Base-by-base conservation (phyloP, 257 asterid genomes). In the Coffea eugenioides region DNA sequence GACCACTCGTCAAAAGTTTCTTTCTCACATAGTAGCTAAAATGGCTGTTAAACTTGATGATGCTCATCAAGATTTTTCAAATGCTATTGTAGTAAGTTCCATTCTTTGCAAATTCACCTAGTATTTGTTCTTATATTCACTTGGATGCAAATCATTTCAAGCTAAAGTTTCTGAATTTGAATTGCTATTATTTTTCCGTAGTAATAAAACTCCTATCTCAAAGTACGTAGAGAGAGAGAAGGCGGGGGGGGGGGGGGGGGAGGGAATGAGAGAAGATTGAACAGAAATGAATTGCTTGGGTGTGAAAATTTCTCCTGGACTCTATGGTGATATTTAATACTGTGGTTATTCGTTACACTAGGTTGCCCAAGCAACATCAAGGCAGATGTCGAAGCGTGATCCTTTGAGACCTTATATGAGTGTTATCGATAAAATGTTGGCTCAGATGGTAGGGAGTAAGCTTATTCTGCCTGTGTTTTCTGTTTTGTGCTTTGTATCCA, bases 351-450 rank as follows among this genome's bases (percentile, higher is more conserved):
- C 51, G 54, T 43, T 83, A 75, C 75, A 54, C 77, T 76, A 91
- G 97, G 94, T 92, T 85, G 88, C 97, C 82, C 94, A 92, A 88
- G 94, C 91, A 73, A 92, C 94, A 46, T 91, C 94, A 71, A 92
- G 90, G 82, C 97, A 92, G 87, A 92, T 92, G 92, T 88, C 97
- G 1, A 88, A 82, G 88, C 96, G 93, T 25, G 94, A 91, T 85
- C 94, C 97, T 49, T 83, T 92, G 65, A 92, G 88, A 83, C 90
- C 87, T 8, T 92, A 85, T 86, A 92, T 92, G 97, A 88, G 81
- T 75, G 82, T 91, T 79, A 90, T 92, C 36, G 97, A 92, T 80
- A 85, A 85, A 74, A 90, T 90, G 97, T 76, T 90, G 88, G 74
- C 52, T 71, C 89, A 85, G 82, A 91, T 92, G 97, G 97, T 92